Evolutionary conservation across 257 asterid species (phyloP).

Genomic region (Solanum ossicruentum): DNA sequence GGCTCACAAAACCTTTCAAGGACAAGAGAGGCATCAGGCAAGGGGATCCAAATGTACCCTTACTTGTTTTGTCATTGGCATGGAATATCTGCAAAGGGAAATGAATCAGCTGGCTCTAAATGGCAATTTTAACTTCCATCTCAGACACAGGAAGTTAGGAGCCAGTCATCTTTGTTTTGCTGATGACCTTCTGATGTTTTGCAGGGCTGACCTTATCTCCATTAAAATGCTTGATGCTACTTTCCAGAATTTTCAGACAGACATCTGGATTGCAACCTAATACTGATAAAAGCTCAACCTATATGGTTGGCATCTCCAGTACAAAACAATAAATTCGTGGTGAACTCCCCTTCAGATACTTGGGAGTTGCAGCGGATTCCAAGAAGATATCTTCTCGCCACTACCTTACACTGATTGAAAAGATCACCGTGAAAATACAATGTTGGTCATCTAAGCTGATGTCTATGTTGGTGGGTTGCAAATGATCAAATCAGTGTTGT

Average conservation of each 20-base stretch:
- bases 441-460: not conserved
- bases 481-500: not conserved
- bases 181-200: not conserved
- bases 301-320: not conserved
- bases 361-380: not conserved
- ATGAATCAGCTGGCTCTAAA: not conserved
- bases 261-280: not conserved
- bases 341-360: not conserved
- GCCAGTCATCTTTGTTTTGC: not conserved
- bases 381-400: not conserved
- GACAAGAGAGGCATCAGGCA: not conserved
- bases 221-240: not conserved
- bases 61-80: not conserved
- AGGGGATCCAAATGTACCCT: not conserved
- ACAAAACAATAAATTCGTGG: not conserved
- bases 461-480: not conserved
- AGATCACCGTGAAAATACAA: not conserved
- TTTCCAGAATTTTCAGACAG: not conserved
- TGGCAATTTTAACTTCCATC: not conserved
- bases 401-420: not conserved
- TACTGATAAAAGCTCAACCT: not conserved
- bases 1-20: not conserved
- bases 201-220: not conserved
- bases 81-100: not conserved
- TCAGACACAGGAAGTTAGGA: not conserved